Evolutionary conservation across 352 stramenopile genomes (phyloP).

Genomic region (Pythium periplocum): DNA sequence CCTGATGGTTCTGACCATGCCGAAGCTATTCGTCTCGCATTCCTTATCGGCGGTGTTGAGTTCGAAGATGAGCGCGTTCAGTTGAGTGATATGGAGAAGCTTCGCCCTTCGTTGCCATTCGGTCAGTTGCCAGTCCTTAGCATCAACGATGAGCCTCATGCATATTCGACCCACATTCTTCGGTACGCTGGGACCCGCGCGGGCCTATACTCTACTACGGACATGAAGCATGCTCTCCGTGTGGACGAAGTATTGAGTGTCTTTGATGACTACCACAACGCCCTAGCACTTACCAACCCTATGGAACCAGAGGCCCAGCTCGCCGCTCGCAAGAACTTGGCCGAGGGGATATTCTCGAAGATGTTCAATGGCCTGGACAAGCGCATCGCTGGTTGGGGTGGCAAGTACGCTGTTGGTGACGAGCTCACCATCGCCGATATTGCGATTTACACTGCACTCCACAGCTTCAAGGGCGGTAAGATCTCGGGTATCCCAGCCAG

Average conservation of each 20-base stretch:
- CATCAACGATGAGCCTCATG: constrained; percentile 24
- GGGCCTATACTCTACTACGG: constrained; percentile 26
- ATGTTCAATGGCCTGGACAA: constrained; percentile 5
- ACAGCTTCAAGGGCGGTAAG: constrained; percentile 17
- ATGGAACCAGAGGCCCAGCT: constrained; percentile 11
- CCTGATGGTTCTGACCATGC: constrained; percentile 33
- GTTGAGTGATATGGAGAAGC: constrained; percentile 17
- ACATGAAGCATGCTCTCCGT: constrained; percentile 14
- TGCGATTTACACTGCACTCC: constrained; percentile 20
- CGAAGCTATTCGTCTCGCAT: constrained; percentile 43
- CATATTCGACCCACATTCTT: constrained; percentile 41
- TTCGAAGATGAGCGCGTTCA: constrained; percentile 57
- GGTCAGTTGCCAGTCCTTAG: constrained; percentile 30
- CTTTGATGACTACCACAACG: constrained; percentile 16
- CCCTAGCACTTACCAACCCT: constrained; percentile 12
- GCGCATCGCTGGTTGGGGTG: constrained; percentile 11
- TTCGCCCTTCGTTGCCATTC: constrained; percentile 26
- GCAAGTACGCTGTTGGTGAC: constrained; percentile 13
- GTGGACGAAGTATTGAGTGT: constrained; percentile 24
- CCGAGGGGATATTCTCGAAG: constrained; percentile 8
- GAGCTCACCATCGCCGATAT: constrained; percentile 27
- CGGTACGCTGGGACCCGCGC: constrained; percentile 23
- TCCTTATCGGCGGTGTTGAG: constrained; percentile 45
- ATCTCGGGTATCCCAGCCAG: constrained; percentile 19
- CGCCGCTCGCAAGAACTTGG: constrained; percentile 7